phyloP scores from a whole-genome alignment of 2,329 filamentous ascomycete genomes.

The Aspergillus quadricinctus region DNA sequence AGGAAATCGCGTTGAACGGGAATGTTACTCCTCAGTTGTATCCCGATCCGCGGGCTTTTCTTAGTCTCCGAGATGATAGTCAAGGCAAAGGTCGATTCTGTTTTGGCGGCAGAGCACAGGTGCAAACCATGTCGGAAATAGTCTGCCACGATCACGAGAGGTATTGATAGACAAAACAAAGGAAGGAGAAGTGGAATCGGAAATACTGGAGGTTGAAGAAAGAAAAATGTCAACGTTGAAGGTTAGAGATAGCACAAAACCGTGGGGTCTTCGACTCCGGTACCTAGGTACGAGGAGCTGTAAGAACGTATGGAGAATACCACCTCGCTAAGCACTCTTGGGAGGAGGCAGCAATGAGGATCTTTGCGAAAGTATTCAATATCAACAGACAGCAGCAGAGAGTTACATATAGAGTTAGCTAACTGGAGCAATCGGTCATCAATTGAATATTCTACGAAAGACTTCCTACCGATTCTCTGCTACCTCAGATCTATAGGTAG shows the following conservation, averaged over 20 bases:
- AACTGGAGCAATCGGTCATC: background rate
- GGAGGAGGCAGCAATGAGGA: background rate
- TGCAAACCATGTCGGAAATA: constrained; percentile 19
- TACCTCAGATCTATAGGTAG: no score
- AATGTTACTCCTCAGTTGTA: constrained; percentile 12
- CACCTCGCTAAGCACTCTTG: background rate
- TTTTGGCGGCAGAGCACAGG: constrained; percentile 13
- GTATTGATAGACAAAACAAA: background rate
- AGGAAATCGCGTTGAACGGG: background rate
- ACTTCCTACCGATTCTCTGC: background rate
- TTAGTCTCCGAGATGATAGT: constrained; percentile 13
- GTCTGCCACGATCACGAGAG: constrained; percentile 2
- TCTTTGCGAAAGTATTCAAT: background rate
- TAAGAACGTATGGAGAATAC: background rate
- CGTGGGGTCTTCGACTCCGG: background rate
- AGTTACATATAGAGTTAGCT: background rate
- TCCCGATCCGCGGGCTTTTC: constrained; percentile 11
- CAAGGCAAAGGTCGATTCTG: constrained; percentile 13
- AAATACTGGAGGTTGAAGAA: background rate
- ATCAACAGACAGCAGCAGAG: no score
- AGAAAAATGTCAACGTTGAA: background rate
- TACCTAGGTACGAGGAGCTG: background rate
- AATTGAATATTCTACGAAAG: background rate
- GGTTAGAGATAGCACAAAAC: background rate
- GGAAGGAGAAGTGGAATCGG: background rate